phyloP scores from a whole-genome alignment of 2,329 filamentous ascomycete species.

The Domatiomyces globalis region DNA sequence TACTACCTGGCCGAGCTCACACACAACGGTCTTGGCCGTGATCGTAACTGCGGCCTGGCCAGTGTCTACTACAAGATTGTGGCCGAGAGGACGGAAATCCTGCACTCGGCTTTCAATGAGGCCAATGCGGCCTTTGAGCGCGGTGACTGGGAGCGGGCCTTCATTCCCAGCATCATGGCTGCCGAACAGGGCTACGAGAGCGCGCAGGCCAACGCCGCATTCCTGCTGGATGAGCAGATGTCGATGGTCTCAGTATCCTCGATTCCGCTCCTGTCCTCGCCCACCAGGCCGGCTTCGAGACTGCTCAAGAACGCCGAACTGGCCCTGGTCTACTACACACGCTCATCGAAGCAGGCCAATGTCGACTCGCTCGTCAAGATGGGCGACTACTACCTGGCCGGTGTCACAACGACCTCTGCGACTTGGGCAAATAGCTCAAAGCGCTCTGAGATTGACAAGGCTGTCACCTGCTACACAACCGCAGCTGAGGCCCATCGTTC shows the following conservation, averaged over 20 bases:
- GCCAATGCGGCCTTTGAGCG: slow-evolving; percentile 69
- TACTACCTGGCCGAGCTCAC: slow-evolving; percentile 87
- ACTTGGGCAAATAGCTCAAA: too few relatives aligned
- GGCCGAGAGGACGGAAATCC: slow-evolving; percentile 55
- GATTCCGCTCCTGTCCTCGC: slow-evolving; percentile 35
- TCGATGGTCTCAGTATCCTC: slow-evolving; percentile 45
- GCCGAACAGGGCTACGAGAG: slow-evolving; percentile 86
- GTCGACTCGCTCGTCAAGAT: slow-evolving; percentile 93
- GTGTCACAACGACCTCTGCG: slow-evolving; percentile 25
- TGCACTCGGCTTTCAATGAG: slow-evolving; percentile 67
- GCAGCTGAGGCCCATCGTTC: slow-evolving; percentile 84
- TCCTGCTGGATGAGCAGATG: slow-evolving; percentile 61
- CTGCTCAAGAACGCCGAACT: slow-evolving; percentile 45
- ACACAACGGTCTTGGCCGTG: slow-evolving; percentile 63
- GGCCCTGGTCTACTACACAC: slow-evolving; percentile 85
- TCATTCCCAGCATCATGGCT: slow-evolving; percentile 71
- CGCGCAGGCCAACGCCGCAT: slow-evolving; percentile 81
- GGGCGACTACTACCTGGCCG: slow-evolving; percentile 86
- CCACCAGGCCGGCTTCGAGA: slow-evolving; percentile 30
- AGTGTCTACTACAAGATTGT: slow-evolving; percentile 72
- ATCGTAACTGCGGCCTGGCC: slow-evolving; percentile 63
- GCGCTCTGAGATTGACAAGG: slow-evolving; percentile 57
- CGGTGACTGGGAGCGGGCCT: slow-evolving; percentile 64
- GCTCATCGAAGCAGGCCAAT: slow-evolving; percentile 83
- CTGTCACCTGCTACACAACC: slow-evolving; percentile 80